Percentiles rank a stretch among this genome's conserved stretches.
Evolutionary conservation across 208 protist genomes (phyloP).

Genomic region (Polymyxa betae): DNA sequence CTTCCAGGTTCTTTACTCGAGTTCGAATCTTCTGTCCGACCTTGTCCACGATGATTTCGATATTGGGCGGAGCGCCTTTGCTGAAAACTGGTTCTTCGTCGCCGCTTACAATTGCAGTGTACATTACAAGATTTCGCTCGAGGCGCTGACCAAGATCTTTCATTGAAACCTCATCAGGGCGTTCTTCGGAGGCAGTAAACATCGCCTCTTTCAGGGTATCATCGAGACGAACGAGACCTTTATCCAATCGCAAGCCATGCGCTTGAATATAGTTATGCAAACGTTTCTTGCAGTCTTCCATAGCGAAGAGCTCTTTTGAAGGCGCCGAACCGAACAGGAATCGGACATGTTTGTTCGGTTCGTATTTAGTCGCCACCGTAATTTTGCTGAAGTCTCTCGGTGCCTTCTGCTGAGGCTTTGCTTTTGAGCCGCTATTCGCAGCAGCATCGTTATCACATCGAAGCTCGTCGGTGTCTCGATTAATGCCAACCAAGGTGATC

Average conservation of each 20-base stretch:
- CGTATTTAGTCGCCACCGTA: not conserved
- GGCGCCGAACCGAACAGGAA: conserved; percentile 27
- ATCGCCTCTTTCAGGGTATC: not conserved
- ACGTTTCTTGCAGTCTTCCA: not conserved
- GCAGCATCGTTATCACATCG: not conserved
- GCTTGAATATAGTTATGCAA: not conserved
- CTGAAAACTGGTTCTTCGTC: not conserved
- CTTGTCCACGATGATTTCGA: not conserved
- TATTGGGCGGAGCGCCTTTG: conserved; percentile 1
- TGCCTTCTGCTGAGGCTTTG: not conserved
- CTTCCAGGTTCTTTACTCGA: conserved; percentile 34
- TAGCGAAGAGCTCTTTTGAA: not conserved
- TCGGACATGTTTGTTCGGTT: conserved; percentile 24
- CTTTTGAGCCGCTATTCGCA: not conserved
- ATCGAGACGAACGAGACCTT: not conserved
- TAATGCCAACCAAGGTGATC: not conserved
- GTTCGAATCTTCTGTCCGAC: not conserved
- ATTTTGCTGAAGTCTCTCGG: conserved; percentile 21
- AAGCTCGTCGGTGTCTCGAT: not conserved
- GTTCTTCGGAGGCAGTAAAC: not conserved
- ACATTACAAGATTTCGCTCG: conserved; percentile 25
- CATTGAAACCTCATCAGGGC: not conserved
- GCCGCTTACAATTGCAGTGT: not conserved
- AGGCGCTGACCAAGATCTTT: not conserved
- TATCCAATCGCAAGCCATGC: not conserved